Conservation (phyloP, 2,329 filamentous ascomycete genomes). For the Seiridium cupressi region DNA sequence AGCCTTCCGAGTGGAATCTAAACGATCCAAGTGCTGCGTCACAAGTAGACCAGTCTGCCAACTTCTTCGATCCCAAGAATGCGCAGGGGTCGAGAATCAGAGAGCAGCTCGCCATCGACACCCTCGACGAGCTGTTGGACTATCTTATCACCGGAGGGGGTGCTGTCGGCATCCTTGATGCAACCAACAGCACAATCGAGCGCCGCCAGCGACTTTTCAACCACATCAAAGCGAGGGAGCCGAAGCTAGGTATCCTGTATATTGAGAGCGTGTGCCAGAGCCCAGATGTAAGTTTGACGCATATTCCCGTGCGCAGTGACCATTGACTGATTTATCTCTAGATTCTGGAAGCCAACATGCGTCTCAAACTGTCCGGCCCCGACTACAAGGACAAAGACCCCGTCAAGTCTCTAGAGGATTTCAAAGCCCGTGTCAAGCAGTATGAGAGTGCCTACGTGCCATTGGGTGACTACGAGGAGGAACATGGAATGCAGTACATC, state of each 20-base stretch:
- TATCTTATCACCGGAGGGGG: constrained; percentile 82
- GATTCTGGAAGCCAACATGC: constrained; percentile 93
- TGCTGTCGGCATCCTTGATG: constrained; percentile 92
- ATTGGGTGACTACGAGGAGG: constrained; percentile 86
- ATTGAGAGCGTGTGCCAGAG: constrained; percentile 94
- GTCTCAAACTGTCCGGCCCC: constrained; percentile 89
- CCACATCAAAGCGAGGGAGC: constrained; percentile 77
- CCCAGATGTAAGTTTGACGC: constrained; percentile 48
- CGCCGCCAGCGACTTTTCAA: constrained; percentile 82
- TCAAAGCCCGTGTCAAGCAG: constrained; percentile 86
- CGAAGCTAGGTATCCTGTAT: constrained; percentile 87
- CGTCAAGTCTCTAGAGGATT: constrained; percentile 78
- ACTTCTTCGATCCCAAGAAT: constrained; percentile 92
- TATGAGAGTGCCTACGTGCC: constrained; percentile 95
- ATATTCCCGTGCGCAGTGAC: background rate
- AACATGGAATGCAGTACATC: constrained; percentile 89
- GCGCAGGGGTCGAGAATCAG: constrained; percentile 76
- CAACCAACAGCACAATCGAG: constrained; percentile 91
- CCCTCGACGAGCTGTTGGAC: constrained; percentile 85
- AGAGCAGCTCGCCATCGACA: constrained; percentile 90
- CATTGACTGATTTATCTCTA: constrained; percentile 24
- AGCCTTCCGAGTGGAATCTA: constrained; percentile 37
- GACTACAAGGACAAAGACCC: constrained; percentile 97
- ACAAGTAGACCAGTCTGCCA: constrained; percentile 80
- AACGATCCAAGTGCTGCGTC: constrained; percentile 27